phyloP scores from a whole-genome alignment of 805 yeast species.

The Myxozyma sirexii region DNA sequence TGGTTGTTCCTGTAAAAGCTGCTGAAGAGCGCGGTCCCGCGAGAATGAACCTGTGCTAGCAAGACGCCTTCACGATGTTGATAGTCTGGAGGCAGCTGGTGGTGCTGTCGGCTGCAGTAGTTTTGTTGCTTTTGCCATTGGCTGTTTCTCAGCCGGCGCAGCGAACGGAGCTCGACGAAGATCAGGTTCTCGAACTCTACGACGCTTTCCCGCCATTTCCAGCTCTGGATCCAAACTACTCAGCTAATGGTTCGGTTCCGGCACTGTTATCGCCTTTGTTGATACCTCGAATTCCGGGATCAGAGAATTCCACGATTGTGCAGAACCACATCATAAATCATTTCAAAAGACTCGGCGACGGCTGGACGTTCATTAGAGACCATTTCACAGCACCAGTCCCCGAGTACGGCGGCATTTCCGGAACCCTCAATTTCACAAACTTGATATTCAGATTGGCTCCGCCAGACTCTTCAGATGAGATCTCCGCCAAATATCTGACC shows the following conservation, averaged over 20 bases:
- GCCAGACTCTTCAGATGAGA: slow-evolving; percentile 18
- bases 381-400: slow-evolving; percentile 35
- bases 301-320: slow-evolving; percentile 46
- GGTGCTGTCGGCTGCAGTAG: neutral
- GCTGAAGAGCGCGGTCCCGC: too few species aligned
- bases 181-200: slow-evolving; percentile 12
- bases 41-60: too few species aligned
- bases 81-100: neutral
- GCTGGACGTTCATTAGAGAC: slow-evolving; percentile 31
- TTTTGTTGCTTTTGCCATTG: neutral
- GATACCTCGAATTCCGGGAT: slow-evolving; percentile 49
- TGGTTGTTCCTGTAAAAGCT: too few species aligned
- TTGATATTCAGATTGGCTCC: slow-evolving; percentile 43
- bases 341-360: slow-evolving; percentile 39
- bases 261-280: slow-evolving; percentile 40
- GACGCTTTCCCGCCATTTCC: slow-evolving; percentile 23
- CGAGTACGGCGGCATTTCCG: slow-evolving; percentile 16
- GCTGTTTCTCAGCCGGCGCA: slow-evolving; percentile 11
- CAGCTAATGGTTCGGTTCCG: neutral
- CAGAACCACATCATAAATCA: slow-evolving; percentile 45
- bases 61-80: too few species aligned
- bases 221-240: slow-evolving; percentile 19
- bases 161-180: slow-evolving; percentile 10
- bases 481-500: slow-evolving; percentile 17
- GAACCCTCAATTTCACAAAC: slow-evolving; percentile 45